These are phyloP conservation scores for Monotropa hypopitys DNA, from an alignment of 179 eudicot species.

Conservation along the genomic window DNA sequence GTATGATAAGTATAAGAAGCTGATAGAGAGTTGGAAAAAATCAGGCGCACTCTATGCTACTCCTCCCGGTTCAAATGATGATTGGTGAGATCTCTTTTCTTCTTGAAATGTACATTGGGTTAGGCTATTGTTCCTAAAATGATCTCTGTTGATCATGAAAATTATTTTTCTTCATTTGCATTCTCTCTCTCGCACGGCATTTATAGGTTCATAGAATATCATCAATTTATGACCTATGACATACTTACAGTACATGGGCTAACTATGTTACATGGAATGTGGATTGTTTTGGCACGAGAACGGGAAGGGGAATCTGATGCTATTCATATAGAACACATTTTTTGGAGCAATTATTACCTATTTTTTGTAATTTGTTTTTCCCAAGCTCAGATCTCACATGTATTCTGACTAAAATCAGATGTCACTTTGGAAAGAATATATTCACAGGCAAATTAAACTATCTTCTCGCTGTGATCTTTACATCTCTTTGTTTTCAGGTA, in stretches of 20 bases:
- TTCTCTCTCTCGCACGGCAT: not conserved
- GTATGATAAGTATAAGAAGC: slow-evolving; percentile 36
- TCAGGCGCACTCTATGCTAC: slow-evolving; percentile 69
- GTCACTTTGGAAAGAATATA: not conserved
- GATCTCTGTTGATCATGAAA: not conserved
- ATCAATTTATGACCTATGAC: not conserved
- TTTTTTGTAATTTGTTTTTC: not conserved
- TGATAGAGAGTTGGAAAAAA: slow-evolving; percentile 47
- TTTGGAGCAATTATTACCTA: not conserved
- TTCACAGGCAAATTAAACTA: not conserved
- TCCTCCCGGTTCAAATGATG: slow-evolving; percentile 82
- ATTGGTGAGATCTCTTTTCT: slow-evolving; percentile 37
- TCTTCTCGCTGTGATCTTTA: not conserved
- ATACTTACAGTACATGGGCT: not conserved
- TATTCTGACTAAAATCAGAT: not conserved
- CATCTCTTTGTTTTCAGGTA: slow-evolving; percentile 20
- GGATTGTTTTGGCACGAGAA: not conserved
- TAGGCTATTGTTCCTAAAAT: not conserved
- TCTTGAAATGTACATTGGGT: not conserved
- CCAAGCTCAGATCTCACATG: not conserved
- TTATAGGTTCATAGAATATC: not conserved
- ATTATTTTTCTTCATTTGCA: not conserved
- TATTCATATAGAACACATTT: not conserved
- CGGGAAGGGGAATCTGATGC: not conserved
- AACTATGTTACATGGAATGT: not conserved